These are phyloP conservation scores for Epichloe bromicola DNA, from an alignment of 2,329 filamentous ascomycete species.

Conservation along the genomic window DNA sequence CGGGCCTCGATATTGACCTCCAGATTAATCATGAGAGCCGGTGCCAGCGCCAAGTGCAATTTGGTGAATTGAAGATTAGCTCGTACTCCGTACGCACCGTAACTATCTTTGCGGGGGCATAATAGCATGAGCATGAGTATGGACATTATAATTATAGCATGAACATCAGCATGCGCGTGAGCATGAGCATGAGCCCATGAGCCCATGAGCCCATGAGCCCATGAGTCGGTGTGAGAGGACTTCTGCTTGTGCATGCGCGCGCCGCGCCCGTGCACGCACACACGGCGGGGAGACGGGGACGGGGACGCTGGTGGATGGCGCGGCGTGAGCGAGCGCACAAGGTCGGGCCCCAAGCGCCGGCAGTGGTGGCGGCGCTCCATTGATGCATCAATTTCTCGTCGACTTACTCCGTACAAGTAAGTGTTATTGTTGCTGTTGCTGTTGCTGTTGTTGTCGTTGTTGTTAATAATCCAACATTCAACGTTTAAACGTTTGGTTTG, in stretches of 20 bases:
- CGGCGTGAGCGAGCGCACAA: conserved; percentile 4
- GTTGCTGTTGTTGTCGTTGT: no score
- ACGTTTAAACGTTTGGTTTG: neutral
- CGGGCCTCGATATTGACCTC: no score
- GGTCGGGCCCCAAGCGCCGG: neutral
- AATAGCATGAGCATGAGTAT: neutral
- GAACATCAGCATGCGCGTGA: neutral
- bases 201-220: neutral
- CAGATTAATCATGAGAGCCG: no score
- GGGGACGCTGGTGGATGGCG: neutral
- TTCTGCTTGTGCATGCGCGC: no score
- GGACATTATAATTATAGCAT: no score
- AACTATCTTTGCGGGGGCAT: no score
- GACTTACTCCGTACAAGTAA: no score
- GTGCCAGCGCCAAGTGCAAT: no score
- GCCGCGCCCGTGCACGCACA: neutral
- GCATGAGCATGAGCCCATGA: neutral
- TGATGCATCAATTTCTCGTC: neutral
- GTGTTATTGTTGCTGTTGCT: no score
- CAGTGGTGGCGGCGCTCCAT: conserved; percentile 1
- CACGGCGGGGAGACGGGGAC: neutral
- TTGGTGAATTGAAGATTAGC: no score
- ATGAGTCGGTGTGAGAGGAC: conserved; percentile 1
- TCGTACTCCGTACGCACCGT: no score
- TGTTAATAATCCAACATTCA: no score